Evolutionary conservation across 345 rosid species (phyloP), one percentile per base, ranked within the genome.

Genomic region (Chamaenerion angustifolium): DNA sequence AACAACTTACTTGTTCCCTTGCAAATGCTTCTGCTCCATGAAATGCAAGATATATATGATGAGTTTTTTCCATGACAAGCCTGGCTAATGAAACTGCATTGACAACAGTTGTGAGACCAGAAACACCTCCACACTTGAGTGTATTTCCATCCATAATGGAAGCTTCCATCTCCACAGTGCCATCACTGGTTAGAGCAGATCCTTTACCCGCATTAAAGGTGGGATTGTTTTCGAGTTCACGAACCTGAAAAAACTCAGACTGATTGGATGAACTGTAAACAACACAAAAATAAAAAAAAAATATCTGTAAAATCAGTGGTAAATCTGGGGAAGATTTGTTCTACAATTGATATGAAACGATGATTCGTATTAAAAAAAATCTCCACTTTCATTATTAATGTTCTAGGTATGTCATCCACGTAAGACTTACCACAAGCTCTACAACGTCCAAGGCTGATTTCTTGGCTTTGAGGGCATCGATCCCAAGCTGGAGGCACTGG

Each of bases 131-230:
- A 48, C 98, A 86, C 25, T 61, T 67, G 66, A 69, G 82, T 0
- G 97, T 73, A 19, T 75, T 83, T 5, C 98, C 98, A 48, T 90
- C 96, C 98, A 90, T 86, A 25, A 90, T 86, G 27, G 78, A 71
- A 68, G 98, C 96, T 71, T 90, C 98, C 98, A 90, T 90, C 72
- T 90, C 98, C 41, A 90, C 76, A 2, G 94, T 81, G 55, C 96
- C 98, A 8, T 51, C 54, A 4, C 52, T 51, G 40, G 87, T 90
- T 8, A 86, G 61, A 12, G 86, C 96, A 8, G 98, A 86, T 14
- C 98, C 98, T 71, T 46, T 83, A 11, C 96, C 98, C 0, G 98
- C 98, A 63, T 90, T 90, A 60, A 77, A 90, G 68, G 71, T 41
- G 0, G 94, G 95, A 52, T 75, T 64, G 58, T 90, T 83, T 61